Evolutionary conservation across 2,329 filamentous ascomycete genomes (phyloP), one percentile per base, ranked within the genome.

Genomic region (Aspergillus sp.): DNA sequence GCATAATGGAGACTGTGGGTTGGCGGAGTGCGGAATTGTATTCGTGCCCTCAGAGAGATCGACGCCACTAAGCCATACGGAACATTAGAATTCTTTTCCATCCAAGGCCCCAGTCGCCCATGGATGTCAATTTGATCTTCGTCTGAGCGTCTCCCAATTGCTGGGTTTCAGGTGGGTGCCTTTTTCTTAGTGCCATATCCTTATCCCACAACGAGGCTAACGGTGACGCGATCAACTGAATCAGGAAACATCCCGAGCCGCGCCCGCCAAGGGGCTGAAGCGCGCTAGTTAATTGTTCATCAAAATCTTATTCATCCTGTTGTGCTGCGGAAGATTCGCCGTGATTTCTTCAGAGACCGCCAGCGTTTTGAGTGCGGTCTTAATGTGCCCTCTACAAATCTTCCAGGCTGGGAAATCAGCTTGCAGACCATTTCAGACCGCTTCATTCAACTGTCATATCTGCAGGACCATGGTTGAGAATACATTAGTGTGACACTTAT

Each of bases 271-370:
- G 17, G 17, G 24, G 3, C 41, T 17, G 8, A 32, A 18, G 9
- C 30, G 18, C 41, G 20, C 50, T 38, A 52, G 43, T 9, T 26
- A 17, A 53, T 34, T n/a, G 44, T 22, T 20, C 34, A 43, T 34
- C 39, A n/a, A 34, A 43, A 43, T 38, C 49, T 52, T 52, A 34
- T 43, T 45, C 38, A 52, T 52, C 49, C 49, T 52, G 20, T 18
- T 34, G 13, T 6, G 42, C 20, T 6, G 42, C 20, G n/a, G 26
- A 30, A 30, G 9, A 30, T 30, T 30, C 26, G 26, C 3, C 26
- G 26, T 11, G 26, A 30, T 11, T 9, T 9, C 11, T 36, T 36
- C 34, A 36, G 34, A n/a, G 34, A 36, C 34, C 13, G 15, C 15
- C 5, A 5, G 34, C 13, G 12, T n/a, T 36, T 36, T 13, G 34